Evolutionary conservation across 306 rosid species (phyloP).

Genomic region (Acacia crassicarpa): DNA sequence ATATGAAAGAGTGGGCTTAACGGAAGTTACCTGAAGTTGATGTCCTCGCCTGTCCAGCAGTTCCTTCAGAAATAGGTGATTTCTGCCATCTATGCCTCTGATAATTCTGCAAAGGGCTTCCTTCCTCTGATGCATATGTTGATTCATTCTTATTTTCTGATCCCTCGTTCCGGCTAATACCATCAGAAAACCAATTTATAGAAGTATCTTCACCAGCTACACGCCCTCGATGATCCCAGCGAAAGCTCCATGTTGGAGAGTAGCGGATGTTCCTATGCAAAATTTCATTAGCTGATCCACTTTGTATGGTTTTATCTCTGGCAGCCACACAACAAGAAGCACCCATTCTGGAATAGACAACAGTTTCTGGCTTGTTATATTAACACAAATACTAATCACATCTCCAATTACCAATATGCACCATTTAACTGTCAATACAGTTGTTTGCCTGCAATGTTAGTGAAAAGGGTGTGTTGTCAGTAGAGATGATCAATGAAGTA

Average conservation of each 20-base stretch:
- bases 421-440: conserved; percentile 4
- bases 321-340: conserved; percentile 55
- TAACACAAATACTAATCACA: conserved; percentile 14
- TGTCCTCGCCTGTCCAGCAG: conserved; percentile 27
- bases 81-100: conserved; percentile 31
- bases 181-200: conserved; percentile 53
- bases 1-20: not conserved
- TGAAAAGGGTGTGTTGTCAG: conserved; percentile 27
- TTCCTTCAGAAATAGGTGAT: conserved; percentile 39
- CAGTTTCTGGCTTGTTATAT: conserved; percentile 19
- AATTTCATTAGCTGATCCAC: conserved; percentile 36
- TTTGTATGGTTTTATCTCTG: conserved; percentile 45
- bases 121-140: conserved; percentile 42
- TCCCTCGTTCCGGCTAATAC: conserved; percentile 36
- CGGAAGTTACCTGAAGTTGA: conserved; percentile 40
- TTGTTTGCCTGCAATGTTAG: conserved; percentile 24
- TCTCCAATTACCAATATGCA: conserved; percentile 18
- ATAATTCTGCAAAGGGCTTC: conserved; percentile 40
- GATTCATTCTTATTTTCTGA: conserved; percentile 51
- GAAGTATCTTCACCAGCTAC: conserved; percentile 60
- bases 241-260: conserved; percentile 55
- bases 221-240: conserved; percentile 58
- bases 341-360: conserved; percentile 40
- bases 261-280: conserved; percentile 36
- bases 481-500: not conserved